phyloP scores from a whole-genome alignment of 1,284 basidiomycete genomes.

The Exsudoporus floridanus region DNA sequence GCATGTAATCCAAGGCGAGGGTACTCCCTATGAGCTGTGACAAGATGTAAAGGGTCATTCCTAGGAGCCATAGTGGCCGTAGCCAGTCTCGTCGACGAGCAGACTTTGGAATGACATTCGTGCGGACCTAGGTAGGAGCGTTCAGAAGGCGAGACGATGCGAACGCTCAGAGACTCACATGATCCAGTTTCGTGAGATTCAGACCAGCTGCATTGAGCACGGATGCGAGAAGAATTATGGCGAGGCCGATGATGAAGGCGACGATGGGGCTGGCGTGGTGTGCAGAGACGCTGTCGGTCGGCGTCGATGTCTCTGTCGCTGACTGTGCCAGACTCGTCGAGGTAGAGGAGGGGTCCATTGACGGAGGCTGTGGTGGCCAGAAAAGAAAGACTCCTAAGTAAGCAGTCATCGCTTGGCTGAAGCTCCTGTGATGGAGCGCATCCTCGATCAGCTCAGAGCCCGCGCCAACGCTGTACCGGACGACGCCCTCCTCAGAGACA shows the following conservation, averaged over 20 bases:
- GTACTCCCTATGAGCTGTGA: constrained; percentile 86
- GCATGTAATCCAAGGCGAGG: constrained; percentile 82
- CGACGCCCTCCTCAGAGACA: constrained; percentile 23
- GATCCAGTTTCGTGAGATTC: constrained; percentile 82
- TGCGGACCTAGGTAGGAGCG: constrained; percentile 52
- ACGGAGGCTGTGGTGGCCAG: constrained; percentile 5
- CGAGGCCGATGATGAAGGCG: constrained; percentile 77
- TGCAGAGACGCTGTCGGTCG: constrained; percentile 30
- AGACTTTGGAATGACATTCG: constrained; percentile 67
- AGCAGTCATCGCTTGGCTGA: constrained; percentile 4
- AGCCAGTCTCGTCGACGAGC: constrained; percentile 68
- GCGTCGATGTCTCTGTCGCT: constrained; percentile 14
- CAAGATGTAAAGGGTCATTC: constrained; percentile 79
- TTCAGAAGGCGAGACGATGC: constrained; percentile 2
- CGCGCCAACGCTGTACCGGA: constrained; percentile 7
- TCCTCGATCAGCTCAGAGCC: constrained; percentile 27
- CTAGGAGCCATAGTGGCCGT: constrained; percentile 79
- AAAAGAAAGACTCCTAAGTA: constrained; percentile 26
- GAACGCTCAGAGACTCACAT: constrained; percentile 47
- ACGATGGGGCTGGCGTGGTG: constrained; percentile 60
- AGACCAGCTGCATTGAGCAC: constrained; percentile 83
- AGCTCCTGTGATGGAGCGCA: constrained; percentile 23
- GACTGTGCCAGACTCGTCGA: constrained; percentile 15
- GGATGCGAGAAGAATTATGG: constrained; percentile 75
- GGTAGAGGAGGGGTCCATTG: constrained; percentile 19